Percentiles rank a stretch among this genome's conserved stretches.
phyloP scores from a whole-genome alignment of 2,329 filamentous ascomycete genomes.

The Neurospora crassa region DNA sequence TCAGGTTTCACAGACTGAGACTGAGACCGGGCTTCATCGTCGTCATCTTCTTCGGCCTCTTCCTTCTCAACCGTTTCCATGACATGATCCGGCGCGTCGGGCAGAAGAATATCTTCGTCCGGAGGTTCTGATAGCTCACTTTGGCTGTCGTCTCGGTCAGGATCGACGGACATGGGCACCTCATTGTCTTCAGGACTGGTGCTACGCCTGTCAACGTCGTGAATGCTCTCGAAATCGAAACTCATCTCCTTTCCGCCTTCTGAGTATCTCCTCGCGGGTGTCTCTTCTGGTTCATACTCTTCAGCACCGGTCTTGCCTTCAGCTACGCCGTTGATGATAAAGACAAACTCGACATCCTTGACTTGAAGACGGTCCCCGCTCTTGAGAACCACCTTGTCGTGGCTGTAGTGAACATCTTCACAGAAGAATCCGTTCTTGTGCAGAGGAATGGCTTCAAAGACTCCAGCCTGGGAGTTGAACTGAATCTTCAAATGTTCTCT shows the following conservation, averaged over 20 bases:
- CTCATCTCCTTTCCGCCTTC: constrained; percentile 61
- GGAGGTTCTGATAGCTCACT: constrained; percentile 23
- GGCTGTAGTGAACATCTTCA: constrained; percentile 49
- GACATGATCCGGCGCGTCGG: constrained; percentile 21
- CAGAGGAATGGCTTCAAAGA: constrained; percentile 55
- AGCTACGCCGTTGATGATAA: constrained; percentile 57
- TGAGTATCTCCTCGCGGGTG: constrained; percentile 36
- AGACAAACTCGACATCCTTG: constrained; percentile 58
- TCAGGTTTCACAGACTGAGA: constrained; percentile 14
- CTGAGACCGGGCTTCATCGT: neutral
- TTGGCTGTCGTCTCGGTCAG: constrained; percentile 20
- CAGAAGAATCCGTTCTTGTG: constrained; percentile 62
- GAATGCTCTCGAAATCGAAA: constrained; percentile 59
- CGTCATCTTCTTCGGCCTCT: constrained; percentile 3
- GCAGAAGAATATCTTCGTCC: constrained; percentile 22
- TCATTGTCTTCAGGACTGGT: constrained; percentile 39
- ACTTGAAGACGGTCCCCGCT: constrained; percentile 62
- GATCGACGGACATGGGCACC: constrained; percentile 18
- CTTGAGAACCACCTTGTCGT: constrained; percentile 46
- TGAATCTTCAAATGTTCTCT: constrained; percentile 63
- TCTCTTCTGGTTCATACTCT: constrained; percentile 39
- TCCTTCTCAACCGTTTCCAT: constrained; percentile 25
- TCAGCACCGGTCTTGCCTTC: constrained; percentile 49
- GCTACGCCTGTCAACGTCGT: constrained; percentile 46
- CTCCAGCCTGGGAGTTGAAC: constrained; percentile 52